Conservation (phyloP, 805 yeast genomes). For the Isabelozyma gotoi region DNA sequence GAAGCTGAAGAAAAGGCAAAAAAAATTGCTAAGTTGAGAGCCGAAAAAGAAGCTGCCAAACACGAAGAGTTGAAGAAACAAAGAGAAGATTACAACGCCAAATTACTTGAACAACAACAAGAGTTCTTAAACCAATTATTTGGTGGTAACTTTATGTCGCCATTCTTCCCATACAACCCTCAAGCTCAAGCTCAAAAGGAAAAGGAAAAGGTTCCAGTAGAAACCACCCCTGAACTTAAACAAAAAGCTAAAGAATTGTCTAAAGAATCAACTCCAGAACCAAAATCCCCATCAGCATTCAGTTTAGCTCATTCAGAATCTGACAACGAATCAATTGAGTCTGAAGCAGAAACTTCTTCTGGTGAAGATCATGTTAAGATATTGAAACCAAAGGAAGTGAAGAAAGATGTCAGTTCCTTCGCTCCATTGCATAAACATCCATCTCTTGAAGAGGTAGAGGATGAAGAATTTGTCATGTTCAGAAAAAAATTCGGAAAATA, state of each 20-base stretch:
- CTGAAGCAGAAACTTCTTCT: slow-evolving; percentile 11
- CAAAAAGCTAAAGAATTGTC: background rate
- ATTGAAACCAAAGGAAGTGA: slow-evolving; percentile 2
- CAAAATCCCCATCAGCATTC: background rate
- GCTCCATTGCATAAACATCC: slow-evolving; percentile 23
- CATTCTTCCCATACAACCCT: slow-evolving; percentile 4
- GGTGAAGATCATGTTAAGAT: background rate
- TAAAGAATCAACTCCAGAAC: slow-evolving; percentile 4
- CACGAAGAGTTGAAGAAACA: slow-evolving; percentile 5
- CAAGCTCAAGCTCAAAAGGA: slow-evolving; percentile 3
- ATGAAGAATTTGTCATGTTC: slow-evolving; percentile 38
- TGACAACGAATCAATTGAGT: slow-evolving; percentile 16
- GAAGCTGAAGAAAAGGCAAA: slow-evolving; percentile 7
- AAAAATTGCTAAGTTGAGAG: slow-evolving; percentile 4
- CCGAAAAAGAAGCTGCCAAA: background rate
- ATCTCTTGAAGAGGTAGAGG: slow-evolving; percentile 32
- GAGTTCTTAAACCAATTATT: slow-evolving; percentile 22
- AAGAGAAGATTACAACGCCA: slow-evolving; percentile 7
- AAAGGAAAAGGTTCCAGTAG: background rate
- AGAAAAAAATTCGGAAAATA: slow-evolving; percentile 35
- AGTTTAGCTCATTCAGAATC: slow-evolving; percentile 3
- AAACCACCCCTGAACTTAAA: background rate
- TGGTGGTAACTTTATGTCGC: slow-evolving; percentile 5
- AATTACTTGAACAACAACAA: slow-evolving; percentile 19
- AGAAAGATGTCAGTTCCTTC: background rate